Evolutionary conservation across 805 yeast species (phyloP), one percentile per base, ranked within the genome.

Genomic region (Wickerhamiella sergipiensis): DNA sequence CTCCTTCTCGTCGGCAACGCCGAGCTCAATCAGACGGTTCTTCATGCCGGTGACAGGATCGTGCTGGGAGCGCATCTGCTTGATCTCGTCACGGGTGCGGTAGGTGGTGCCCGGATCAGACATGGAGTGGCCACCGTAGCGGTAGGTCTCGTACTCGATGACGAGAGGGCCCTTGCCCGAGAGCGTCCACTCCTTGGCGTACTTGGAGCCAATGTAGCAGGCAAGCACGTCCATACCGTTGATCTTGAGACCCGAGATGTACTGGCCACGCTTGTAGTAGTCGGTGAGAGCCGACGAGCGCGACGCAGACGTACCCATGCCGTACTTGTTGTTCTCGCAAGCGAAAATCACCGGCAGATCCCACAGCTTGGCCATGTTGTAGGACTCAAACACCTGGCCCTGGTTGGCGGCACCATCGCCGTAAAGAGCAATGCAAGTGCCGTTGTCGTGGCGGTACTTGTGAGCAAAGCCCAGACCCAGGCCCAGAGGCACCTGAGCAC

Each of bases 81-180:
- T 97, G 61, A 92, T 92, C 77, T 92, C 98, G 75, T 92, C 98
- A 78, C 98, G 89, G 67, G 98, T 92, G 81, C 98, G 85, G 83
- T 92, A 92, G 60, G 98, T 92, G 71, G 98, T 92, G 79, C 98
- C 98, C 65, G 98, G 98, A 74, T 92, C 98, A 61, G 97, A 90
- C 97, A 92, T 92, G 61, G 98, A 92, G 81, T 92, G 98, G 71
- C 98, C 98, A 77, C 97, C 97, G 71, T 92, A 92, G 79, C 98
- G 85, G 76, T 92, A 92, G 62, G 98, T 92, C 76, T 89, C 97
- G 73, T 84, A 92, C 77, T 92, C 98, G 61, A 92, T 67, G 50
- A 92, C 95, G 61, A 92, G 72, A 58, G 98, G 98, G 58, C 97
- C 98, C 66, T 90, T 89, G 66, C 95, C 96, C 55, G 81, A 73